Evolutionary conservation across 257 asterid species (phyloP), one percentile per base, ranked within the genome.

Genomic region (Phtheirospermum japonicum): DNA sequence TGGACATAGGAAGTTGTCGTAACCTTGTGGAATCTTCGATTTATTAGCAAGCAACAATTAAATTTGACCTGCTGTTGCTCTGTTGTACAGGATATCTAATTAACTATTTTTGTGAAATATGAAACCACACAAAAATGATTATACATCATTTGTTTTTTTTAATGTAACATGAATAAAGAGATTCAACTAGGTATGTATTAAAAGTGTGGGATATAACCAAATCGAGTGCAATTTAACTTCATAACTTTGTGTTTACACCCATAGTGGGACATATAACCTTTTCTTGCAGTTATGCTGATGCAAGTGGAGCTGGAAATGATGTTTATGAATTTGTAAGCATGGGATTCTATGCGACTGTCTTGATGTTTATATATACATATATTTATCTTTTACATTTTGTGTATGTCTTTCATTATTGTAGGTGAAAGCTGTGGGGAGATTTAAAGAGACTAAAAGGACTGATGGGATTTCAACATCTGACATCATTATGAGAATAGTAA

Each of bases 381-480:
- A 39, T 39, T 12, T 39, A 39, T 39, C 8, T 39, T 23, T 23
- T 62, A 17, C 2, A 52, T 20, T 30, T 30, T 18, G 6, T 37
- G 26, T 6, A n/a, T 2, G 4, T 34, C 36, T 59, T 43, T 55
- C 37, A 26, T 56, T 55, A 13, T 17, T 77, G 43, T 60, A 85
- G 94, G 94, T 85, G 62, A 85, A 85, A 77, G 77, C 82, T 40
- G 85, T 77, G 52, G 94, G 94, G 34, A 83, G 78, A 73, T 85
- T 85, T 74, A 85, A 85, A 74, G 94, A 83, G 66, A 85, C 94
- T 51, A 55, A 79, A 69, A 71, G 90, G 73, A 85, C 94, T 36
- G 84, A 80, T 13, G 94, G 94, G 53, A 85, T 85, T 64, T 85
- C 94, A 52, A 85, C 94, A 0, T 85, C 94, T 20, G 94, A 85